A percentile compares a stretch with the other conserved stretches of the same genome.
These are phyloP conservation scores for Brassica cretica DNA, from an alignment of 345 rosid genomes.

Conservation along the genomic window DNA sequence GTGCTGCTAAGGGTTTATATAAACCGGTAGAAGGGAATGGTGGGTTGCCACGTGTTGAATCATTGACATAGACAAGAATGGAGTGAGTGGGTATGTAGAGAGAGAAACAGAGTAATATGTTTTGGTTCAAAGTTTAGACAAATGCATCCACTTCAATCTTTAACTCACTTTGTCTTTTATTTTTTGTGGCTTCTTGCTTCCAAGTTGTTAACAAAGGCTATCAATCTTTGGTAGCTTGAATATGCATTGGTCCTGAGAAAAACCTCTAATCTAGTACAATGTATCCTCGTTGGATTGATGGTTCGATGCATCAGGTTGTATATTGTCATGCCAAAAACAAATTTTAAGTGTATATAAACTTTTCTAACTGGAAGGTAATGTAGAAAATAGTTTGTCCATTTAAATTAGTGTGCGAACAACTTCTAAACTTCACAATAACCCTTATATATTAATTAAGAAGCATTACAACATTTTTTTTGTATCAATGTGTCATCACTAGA, in stretches of 20 bases:
- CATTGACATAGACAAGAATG: slow-evolving; percentile 12
- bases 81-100: slow-evolving; percentile 20
- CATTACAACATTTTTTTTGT: too few relatives aligned
- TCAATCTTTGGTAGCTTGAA: slow-evolving; percentile 21
- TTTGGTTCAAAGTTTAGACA: slow-evolving; percentile 22
- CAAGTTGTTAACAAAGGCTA: slow-evolving; percentile 18
- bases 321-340: not conserved
- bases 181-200: slow-evolving; percentile 21
- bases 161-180: slow-evolving; percentile 9
- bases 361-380: not conserved
- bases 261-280: not conserved
- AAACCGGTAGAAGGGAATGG: slow-evolving; percentile 33
- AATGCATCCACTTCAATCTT: slow-evolving; percentile 31
- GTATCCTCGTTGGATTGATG: not conserved
- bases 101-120: slow-evolving; percentile 10
- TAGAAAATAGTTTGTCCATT: not conserved
- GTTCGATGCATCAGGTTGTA: not conserved
- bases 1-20: slow-evolving; percentile 35
- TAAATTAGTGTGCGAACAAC: not conserved
- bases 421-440: not conserved
- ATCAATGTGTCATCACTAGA: too few relatives aligned
- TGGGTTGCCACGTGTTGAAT: slow-evolving; percentile 40
- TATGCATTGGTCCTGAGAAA: slow-evolving; percentile 1
- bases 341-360: not conserved
- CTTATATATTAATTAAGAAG: too few relatives aligned